These are phyloP conservation scores for Fabrea salina DNA, from an alignment of 169 alveolate species.

Conservation along the genomic window DNA sequence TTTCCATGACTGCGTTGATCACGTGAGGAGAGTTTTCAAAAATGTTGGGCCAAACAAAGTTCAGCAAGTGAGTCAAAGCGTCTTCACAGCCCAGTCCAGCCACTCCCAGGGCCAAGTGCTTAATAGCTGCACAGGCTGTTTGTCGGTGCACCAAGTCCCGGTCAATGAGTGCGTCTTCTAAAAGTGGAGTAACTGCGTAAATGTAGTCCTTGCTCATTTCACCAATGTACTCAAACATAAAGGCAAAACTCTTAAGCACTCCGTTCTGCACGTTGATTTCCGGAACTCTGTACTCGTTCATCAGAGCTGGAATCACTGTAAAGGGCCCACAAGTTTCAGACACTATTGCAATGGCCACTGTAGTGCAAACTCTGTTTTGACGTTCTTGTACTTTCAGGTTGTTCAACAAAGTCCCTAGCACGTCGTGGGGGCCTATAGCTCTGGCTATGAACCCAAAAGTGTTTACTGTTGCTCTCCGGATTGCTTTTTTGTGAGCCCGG, in stretches of 20 bases:
- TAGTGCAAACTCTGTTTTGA: conserved; percentile 97
- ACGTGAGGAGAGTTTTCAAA: conserved; percentile 99
- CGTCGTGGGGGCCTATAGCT: conserved; percentile 99
- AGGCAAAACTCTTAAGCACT: conserved; percentile 97
- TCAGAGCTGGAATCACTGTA: conserved; percentile 98
- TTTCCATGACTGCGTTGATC: conserved; percentile 97
- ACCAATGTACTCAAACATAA: conserved; percentile 98
- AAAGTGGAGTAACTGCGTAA: conserved; percentile 94
- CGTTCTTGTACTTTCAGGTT: conserved; percentile 98
- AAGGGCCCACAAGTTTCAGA: conserved; percentile 99
- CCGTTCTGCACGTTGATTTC: conserved; percentile 99
- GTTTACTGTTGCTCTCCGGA: conserved; percentile 97
- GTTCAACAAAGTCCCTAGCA: conserved; percentile 90
- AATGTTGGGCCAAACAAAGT: conserved; percentile 99
- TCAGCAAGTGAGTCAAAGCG: conserved; percentile 95
- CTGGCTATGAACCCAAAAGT: conserved; percentile 99
- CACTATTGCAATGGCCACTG: conserved; percentile 98
- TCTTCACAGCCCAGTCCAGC: conserved; percentile 93
- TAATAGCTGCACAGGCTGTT: conserved; percentile 98
- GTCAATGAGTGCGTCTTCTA: conserved; percentile 99
- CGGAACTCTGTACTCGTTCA: conserved; percentile 99
- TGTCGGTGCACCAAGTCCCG: conserved; percentile 99
- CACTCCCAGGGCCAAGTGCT: conserved; percentile 97
- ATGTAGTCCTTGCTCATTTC: conserved; percentile 95
- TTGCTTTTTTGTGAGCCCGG: conserved; percentile 94